A percentile compares a stretch with the other conserved stretches of the same genome.
Evolutionary conservation across 1,139 yeast genomes (phyloP).

Genomic region (Zygosaccharomyces sapae): DNA sequence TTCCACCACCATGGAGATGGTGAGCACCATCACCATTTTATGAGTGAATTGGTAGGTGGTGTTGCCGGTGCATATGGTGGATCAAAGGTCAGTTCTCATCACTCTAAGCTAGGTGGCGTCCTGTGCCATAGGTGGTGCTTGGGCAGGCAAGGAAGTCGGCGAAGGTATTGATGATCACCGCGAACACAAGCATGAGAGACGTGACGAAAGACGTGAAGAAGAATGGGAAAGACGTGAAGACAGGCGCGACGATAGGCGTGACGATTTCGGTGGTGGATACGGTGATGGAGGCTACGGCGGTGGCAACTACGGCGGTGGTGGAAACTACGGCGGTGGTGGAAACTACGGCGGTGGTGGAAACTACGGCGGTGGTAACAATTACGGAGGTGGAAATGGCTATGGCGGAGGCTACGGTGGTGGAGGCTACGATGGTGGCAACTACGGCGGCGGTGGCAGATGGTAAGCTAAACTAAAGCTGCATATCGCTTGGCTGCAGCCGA

Average conservation of each 20-base stretch:
- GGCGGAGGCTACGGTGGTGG: too few species aligned
- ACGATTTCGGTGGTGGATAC: constrained; percentile 10
- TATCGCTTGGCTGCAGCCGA: too few species aligned
- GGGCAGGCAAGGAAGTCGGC: constrained; percentile 54
- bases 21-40: constrained; percentile 4
- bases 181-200: constrained; percentile 8
- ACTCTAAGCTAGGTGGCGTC: constrained; percentile 50
- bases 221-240: too few species aligned
- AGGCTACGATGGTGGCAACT: constrained; percentile 37
- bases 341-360: constrained; percentile 39
- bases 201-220: constrained; percentile 1
- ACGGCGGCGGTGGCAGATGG: neutral
- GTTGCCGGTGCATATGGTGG: constrained; percentile 53
- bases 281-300: constrained; percentile 19
- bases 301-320: constrained; percentile 20
- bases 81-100: constrained; percentile 40
- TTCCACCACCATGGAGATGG: constrained; percentile 20
- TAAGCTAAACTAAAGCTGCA: too few species aligned
- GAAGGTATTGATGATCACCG: constrained; percentile 37
- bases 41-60: constrained; percentile 53
- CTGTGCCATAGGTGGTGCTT: constrained; percentile 60
- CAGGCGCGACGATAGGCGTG: neutral
- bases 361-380: neutral
- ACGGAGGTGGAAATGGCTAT: too few species aligned
- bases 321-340: constrained; percentile 13